These are phyloP conservation scores for Fusarium pseudoanthophilum DNA, from an alignment of 2,329 filamentous ascomycete species.

Conservation along the genomic window DNA sequence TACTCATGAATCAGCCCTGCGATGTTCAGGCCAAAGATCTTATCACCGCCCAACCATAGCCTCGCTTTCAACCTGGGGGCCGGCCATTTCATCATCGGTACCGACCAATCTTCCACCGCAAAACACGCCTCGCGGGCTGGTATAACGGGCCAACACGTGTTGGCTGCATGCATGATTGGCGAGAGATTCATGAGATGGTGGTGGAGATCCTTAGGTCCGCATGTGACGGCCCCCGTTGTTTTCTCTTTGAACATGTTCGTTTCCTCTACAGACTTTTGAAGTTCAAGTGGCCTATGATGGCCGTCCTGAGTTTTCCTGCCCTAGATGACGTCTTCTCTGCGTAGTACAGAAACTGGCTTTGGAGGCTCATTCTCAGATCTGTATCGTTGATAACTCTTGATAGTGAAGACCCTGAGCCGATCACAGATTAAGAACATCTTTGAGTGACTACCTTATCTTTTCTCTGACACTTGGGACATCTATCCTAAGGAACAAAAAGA, in stretches of 20 bases:
- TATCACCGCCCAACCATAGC: background rate
- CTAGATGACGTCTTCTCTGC: no score
- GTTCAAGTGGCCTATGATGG: background rate
- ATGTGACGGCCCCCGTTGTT: slow-evolving; percentile 8
- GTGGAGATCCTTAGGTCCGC: background rate
- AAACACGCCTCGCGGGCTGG: slow-evolving; percentile 10
- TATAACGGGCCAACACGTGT: slow-evolving; percentile 7
- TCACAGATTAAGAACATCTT: background rate
- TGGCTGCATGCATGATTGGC: slow-evolving; percentile 28
- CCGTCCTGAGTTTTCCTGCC: no score
- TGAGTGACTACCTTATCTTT: background rate
- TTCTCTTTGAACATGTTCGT: slow-evolving; percentile 13
- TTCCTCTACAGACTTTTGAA: background rate
- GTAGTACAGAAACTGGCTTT: background rate
- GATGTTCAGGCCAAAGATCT: background rate
- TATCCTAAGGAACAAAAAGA: background rate
- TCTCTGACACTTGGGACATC: background rate
- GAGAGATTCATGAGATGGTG: slow-evolving; percentile 11
- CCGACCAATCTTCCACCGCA: slow-evolving; percentile 1
- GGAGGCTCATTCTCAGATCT: background rate
- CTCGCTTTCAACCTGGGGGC: background rate
- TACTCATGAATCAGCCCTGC: background rate
- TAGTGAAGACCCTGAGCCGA: background rate
- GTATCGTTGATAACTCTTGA: background rate
- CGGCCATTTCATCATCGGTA: slow-evolving; percentile 1